Evolutionary conservation across 163 green algal species (phyloP), one percentile per base, ranked within the genome.

Genomic region (Botryococcus braunii): DNA sequence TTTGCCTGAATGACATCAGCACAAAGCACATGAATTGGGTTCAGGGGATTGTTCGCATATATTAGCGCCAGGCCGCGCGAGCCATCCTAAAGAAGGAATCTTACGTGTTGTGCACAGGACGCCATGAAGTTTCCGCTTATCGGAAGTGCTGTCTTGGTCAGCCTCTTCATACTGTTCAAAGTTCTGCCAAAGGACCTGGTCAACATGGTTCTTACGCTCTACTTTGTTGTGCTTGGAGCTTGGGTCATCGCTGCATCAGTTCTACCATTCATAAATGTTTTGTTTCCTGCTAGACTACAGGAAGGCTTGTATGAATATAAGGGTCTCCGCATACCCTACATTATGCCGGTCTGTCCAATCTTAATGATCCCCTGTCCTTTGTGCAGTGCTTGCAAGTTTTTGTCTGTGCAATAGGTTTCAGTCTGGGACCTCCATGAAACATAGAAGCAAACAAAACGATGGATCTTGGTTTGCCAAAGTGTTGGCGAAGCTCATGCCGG

Each of bases 131-230:
- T 98, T 64, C 94, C 94, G 4, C 47, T 98, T 29, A 83, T 99
- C 0, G 94, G 94, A 21, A 94, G 82, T 60, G 85, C 84, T 40
- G 88, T 98, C 27, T 88, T 99, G 0, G 86, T 99, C 62, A 80
- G 81, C 1, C 83, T 99, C 13, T 99, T 99, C 76, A 64, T 97
- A 35, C 72, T 86, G 17, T 97, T 99, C 85, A 97, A 96, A 79
- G 91, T 95, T 69, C 73, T 99, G 50, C 92, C 92, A 8, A 95
- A 95, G 69, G 78, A 94, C 38, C 69, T 95, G 1, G 86, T 99
- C 29, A 99, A 98, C 77, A 70, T 78, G 2, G 77, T 96, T 40
- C 76, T 99, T 43, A 86, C 85, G 52, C 66, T 68, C 36, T 99
- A 99, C 82, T 96, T 99, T 75, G 86, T 92, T 2, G 38, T 94